These are phyloP conservation scores for Epichloe gansuensis DNA, from an alignment of 2,329 filamentous ascomycete genomes.

Conservation along the genomic window DNA sequence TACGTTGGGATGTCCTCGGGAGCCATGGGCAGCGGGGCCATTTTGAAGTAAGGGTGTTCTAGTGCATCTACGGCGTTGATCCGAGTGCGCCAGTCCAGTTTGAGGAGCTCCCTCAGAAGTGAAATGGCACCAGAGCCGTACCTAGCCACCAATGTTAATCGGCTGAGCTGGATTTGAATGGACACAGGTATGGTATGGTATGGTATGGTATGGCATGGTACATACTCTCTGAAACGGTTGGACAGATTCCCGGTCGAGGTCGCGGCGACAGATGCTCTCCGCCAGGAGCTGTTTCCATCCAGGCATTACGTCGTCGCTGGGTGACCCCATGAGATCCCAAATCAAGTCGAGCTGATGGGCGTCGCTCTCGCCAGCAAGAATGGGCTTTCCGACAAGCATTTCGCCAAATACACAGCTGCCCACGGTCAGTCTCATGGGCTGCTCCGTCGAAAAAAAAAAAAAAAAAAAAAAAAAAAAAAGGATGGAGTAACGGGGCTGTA, in stretches of 20 bases:
- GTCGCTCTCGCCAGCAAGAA: constrained; percentile 82
- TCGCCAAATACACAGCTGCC: constrained; percentile 93
- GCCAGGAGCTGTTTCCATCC: constrained; percentile 72
- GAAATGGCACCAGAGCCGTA: constrained; percentile 62
- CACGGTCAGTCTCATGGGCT: constrained; percentile 11
- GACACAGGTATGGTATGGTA: neutral
- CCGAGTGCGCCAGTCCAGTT: constrained; percentile 76
- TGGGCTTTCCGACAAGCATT: constrained; percentile 90
- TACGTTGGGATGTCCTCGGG: constrained; percentile 84
- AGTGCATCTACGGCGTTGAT: constrained; percentile 92
- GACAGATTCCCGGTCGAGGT: constrained; percentile 48
- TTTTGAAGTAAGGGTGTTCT: constrained; percentile 83
- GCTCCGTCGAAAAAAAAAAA: neutral
- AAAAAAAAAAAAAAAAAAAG: neutral
- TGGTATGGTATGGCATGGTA: neutral
- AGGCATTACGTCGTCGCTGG: constrained; percentile 85
- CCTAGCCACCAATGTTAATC: constrained; percentile 21
- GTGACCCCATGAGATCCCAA: constrained; percentile 82
- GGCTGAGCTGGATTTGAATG: neutral
- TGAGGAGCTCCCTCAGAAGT: constrained; percentile 70
- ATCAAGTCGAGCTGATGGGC: constrained; percentile 84
- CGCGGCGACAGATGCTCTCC: constrained; percentile 62
- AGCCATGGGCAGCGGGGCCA: constrained; percentile 61
- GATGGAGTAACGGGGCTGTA: too few relatives aligned
- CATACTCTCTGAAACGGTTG: constrained; percentile 62